These are phyloP conservation scores for Sanghuangporus baumii DNA, from an alignment of 1,284 basidiomycete species.

Conservation along the genomic window DNA sequence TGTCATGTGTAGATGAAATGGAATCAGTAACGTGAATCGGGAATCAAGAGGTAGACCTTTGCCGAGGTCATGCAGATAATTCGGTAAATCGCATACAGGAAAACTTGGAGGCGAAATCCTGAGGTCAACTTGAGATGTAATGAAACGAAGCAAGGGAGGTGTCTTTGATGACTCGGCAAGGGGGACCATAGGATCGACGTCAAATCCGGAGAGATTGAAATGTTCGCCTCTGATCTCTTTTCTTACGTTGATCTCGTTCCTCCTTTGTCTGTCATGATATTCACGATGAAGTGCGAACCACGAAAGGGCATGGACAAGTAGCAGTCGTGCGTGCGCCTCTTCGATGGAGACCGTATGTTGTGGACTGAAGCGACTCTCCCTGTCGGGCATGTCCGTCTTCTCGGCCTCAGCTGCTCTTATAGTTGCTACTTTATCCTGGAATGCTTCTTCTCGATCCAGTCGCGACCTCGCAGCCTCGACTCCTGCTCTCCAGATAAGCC, in stretches of 20 bases:
- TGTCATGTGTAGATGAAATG: conserved; percentile 74
- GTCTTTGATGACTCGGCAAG: conserved; percentile 34
- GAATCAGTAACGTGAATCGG: conserved; percentile 77
- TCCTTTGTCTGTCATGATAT: conserved; percentile 30
- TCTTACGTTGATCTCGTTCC: conserved; percentile 29
- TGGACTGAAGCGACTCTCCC: conserved; percentile 45
- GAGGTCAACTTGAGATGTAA: conserved; percentile 57
- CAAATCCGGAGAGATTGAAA: conserved; percentile 26
- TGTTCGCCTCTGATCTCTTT: conserved; percentile 30
- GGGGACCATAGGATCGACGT: conserved; percentile 28
- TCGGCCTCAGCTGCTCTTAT: conserved; percentile 40
- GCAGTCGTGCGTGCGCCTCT: conserved; percentile 72
- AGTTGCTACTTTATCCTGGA: conserved; percentile 69
- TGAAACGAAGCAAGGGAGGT: conserved; percentile 74
- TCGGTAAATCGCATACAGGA: conserved; percentile 46
- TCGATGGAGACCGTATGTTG: conserved; percentile 62
- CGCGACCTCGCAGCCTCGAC: conserved; percentile 72
- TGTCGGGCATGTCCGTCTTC: conserved; percentile 26
- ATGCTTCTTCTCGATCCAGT: conserved; percentile 75
- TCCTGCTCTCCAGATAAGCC: conserved; percentile 76
- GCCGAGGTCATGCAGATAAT: conserved; percentile 72
- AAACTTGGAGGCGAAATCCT: conserved; percentile 63
- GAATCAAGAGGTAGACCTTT: conserved; percentile 66
- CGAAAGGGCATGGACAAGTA: conserved; percentile 71
- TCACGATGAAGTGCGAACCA: conserved; percentile 63